Percentiles rank a stretch among this genome's conserved stretches.
phyloP scores from a whole-genome alignment of 768 basidiomycete genomes.

The Collybiopsis luxurians region DNA sequence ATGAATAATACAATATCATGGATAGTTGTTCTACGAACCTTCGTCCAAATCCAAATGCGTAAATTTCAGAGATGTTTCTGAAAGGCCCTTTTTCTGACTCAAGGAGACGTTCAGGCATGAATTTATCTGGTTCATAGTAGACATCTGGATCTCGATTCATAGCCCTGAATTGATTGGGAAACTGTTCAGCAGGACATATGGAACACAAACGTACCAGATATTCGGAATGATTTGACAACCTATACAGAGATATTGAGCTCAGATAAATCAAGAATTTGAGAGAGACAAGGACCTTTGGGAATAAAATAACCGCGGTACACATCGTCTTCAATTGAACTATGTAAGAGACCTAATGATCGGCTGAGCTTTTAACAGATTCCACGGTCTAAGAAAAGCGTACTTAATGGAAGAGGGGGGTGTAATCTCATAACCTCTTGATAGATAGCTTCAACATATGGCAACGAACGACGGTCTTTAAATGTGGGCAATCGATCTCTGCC shows the following conservation, averaged over 20 bases:
- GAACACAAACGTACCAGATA: neutral
- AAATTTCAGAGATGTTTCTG: neutral
- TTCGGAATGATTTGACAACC: neutral
- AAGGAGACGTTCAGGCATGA: conserved; percentile 16
- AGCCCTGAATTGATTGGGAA: conserved; percentile 12
- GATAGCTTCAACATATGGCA: conserved; percentile 2
- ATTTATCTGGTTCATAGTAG: conserved; percentile 19
- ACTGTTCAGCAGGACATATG: neutral
- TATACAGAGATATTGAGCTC: neutral
- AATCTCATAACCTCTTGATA: neutral
- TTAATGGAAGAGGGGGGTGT: neutral
- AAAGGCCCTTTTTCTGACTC: neutral
- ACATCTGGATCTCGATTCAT: conserved; percentile 21
- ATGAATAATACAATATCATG: neutral
- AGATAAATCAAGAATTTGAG: neutral
- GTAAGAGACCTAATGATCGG: neutral
- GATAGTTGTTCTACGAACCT: neutral
- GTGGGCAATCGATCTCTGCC: conserved; percentile 23
- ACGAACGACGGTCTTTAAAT: conserved; percentile 14
- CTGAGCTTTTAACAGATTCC: neutral
- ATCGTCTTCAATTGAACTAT: neutral
- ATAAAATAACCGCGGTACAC: conserved; percentile 1
- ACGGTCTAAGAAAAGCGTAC: neutral
- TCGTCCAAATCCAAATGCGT: neutral
- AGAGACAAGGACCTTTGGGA: conserved; percentile 3